A percentile compares a stretch with the other conserved stretches of the same genome.
Conservation (phyloP, 2,329 filamentous ascomycete species). For the Coccinonectria pachysandricola region DNA sequence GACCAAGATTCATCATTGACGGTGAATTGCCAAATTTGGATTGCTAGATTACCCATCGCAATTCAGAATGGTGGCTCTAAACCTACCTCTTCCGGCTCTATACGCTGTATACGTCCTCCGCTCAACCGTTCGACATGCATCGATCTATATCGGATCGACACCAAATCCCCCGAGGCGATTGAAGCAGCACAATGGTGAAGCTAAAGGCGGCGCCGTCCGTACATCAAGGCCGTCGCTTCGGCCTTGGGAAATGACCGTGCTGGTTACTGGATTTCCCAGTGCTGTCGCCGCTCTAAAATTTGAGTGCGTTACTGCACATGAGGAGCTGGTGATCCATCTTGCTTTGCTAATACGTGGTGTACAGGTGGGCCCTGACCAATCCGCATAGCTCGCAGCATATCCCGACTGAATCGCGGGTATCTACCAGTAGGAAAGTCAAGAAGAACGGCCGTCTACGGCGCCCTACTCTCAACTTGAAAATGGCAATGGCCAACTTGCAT, state of each 20-base stretch:
- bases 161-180: conserved; percentile 78
- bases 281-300: conserved; percentile 85
- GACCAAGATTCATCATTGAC: not conserved
- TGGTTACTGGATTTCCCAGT: conserved; percentile 83
- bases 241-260: conserved; percentile 84
- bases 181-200: conserved; percentile 81
- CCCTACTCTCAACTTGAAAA: conserved; percentile 50
- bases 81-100: conserved; percentile 66
- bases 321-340: not conserved
- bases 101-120: conserved; percentile 91
- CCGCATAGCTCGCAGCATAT: conserved; percentile 74
- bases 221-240: conserved; percentile 59
- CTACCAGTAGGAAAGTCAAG: conserved; percentile 40
- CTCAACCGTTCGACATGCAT: conserved; percentile 61
- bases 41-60: too few relatives aligned
- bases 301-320: conserved; percentile 49
- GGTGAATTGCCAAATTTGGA: conserved; percentile 1
- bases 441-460: conserved; percentile 44
- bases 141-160: conserved; percentile 84
- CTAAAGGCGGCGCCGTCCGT: conserved; percentile 68
- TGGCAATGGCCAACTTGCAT: conserved; percentile 70
- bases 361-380: conserved; percentile 86
- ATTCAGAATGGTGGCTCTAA: conserved; percentile 33
- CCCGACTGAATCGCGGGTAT: conserved; percentile 49
- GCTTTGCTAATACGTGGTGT: conserved; percentile 3